Evolutionary conservation across 2,329 filamentous ascomycete species (phyloP).

Genomic region (Alternaria conjuncta): DNA sequence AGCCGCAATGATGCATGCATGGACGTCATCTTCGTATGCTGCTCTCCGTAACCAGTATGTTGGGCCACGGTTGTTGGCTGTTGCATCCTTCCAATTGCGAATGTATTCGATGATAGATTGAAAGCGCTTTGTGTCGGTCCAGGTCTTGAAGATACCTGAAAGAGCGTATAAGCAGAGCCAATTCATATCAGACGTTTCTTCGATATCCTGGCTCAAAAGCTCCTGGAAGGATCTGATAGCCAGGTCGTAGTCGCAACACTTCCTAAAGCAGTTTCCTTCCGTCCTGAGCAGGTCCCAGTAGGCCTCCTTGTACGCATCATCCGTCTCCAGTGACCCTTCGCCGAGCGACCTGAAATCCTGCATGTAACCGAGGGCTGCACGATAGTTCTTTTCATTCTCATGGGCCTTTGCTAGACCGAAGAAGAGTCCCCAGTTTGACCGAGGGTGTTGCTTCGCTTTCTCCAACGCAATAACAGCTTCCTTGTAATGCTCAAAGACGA

Average conservation of each 20-base stretch:
- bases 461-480: not conserved
- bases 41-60: not conserved
- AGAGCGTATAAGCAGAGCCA: not conserved
- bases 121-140: not conserved
- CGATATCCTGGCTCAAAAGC: not conserved
- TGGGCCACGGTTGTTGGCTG: not conserved
- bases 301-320: not conserved
- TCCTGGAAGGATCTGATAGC: not conserved
- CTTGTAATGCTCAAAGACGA: not conserved
- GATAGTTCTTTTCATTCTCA: not conserved
- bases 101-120: not conserved
- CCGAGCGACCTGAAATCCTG: not conserved
- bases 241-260: not conserved
- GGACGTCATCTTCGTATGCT: not conserved
- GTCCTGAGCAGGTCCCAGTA: not conserved
- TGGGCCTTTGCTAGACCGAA: not conserved
- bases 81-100: not conserved
- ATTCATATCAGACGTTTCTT: not conserved
- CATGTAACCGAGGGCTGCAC: not conserved
- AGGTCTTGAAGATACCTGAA: not conserved
- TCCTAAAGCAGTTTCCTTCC: not conserved
- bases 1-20: not conserved
- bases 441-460: not conserved
- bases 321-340: not conserved
- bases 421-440: not conserved